Evolutionary conservation across 495 filamentous ascomycete species (phyloP).

Genomic region (Echria macrotheca): DNA sequence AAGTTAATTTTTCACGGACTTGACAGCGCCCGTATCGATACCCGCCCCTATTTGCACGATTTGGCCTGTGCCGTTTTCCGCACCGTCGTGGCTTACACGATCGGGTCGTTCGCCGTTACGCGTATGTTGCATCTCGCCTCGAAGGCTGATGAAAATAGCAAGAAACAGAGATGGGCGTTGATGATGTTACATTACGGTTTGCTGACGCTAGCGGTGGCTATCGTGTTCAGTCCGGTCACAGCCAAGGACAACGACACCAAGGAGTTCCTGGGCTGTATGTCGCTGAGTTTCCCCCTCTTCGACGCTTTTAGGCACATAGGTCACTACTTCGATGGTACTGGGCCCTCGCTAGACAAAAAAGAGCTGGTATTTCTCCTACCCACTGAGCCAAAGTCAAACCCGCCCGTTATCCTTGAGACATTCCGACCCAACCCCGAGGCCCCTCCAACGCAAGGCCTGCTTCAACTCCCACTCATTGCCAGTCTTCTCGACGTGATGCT

Average conservation of each 20-base stretch:
- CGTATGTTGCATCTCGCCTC: too few relatives aligned
- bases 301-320: slow-evolving; percentile 9
- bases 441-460: not conserved
- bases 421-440: not conserved
- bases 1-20: too few relatives aligned
- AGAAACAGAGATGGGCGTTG: too few relatives aligned
- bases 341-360: not conserved
- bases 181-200: too few relatives aligned
- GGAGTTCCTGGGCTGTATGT: slow-evolving; percentile 12
- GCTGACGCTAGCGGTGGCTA: not conserved
- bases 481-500: not conserved
- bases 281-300: slow-evolving; percentile 14
- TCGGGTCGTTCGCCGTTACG: too few relatives aligned
- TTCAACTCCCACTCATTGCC: slow-evolving; percentile 12
- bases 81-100: too few relatives aligned
- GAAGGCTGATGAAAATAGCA: too few relatives aligned
- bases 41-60: too few relatives aligned
- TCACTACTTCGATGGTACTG: slow-evolving; percentile 4
- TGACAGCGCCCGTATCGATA: too few relatives aligned
- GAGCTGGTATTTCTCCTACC: not conserved
- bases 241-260: slow-evolving; percentile 5
- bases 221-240: slow-evolving; percentile 15
- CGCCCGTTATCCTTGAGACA: not conserved
- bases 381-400: not conserved
- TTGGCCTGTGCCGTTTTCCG: too few relatives aligned